These are phyloP conservation scores for Penicillium sp. DNA, from an alignment of 2,329 filamentous ascomycete species.

Conservation along the genomic window DNA sequence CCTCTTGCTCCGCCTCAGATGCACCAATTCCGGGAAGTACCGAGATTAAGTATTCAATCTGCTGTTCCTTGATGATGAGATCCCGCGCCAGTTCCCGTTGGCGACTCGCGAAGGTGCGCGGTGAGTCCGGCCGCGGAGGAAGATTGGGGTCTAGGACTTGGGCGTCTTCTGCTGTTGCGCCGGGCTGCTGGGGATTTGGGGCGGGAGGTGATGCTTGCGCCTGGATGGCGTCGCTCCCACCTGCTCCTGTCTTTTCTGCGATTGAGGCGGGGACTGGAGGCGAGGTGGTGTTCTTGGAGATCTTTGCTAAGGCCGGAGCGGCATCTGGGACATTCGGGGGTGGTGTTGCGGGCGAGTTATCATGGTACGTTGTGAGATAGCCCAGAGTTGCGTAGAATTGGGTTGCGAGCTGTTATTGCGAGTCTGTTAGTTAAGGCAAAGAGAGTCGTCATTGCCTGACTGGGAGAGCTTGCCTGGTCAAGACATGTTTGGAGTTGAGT, in stretches of 20 bases:
- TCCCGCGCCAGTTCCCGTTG: conserved; percentile 50
- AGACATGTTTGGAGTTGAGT: conserved; percentile 53
- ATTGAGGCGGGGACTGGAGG: conserved; percentile 34
- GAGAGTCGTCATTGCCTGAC: background rate
- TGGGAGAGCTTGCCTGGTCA: conserved; percentile 45
- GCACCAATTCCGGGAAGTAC: conserved; percentile 47
- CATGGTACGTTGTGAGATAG: conserved; percentile 49
- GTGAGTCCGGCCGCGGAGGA: conserved; percentile 41
- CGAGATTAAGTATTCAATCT: conserved; percentile 50
- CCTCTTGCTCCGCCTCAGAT: conserved; percentile 46
- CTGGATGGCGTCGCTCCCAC: conserved; percentile 13
- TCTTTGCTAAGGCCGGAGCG: conserved; percentile 41
- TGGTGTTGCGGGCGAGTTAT: conserved; percentile 40
- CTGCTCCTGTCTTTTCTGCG: conserved; percentile 16
- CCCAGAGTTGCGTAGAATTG: conserved; percentile 52
- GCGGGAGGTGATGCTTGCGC: conserved; percentile 22
- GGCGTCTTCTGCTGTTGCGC: conserved; percentile 11
- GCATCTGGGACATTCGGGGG: conserved; percentile 32
- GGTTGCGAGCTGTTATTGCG: conserved; percentile 42
- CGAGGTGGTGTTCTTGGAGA: conserved; percentile 40
- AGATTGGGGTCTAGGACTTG: conserved; percentile 30
- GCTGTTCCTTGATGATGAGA: conserved; percentile 50
- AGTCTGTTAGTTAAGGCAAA: conserved; percentile 4
- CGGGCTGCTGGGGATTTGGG: conserved; percentile 23
- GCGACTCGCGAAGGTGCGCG: conserved; percentile 42